Base-by-base conservation (phyloP, 139 green algal species). In the Coelastrella sp. region DNA sequence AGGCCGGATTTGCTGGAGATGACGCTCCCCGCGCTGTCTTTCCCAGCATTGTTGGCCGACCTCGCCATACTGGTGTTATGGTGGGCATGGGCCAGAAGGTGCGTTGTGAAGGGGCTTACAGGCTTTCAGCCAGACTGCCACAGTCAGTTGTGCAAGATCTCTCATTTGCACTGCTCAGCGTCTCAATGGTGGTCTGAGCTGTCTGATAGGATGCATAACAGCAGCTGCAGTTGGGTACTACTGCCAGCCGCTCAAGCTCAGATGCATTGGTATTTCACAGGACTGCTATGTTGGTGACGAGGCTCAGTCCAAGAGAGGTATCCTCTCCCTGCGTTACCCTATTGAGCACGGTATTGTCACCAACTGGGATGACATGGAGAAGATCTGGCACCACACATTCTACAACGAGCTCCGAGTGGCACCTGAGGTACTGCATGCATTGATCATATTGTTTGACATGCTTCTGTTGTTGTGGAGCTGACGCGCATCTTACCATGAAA, bases 281-380 rank as follows among this genome's bases (percentile, higher is more conserved):
- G 98, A 99, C 89, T 96, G 95, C 0, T 99, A 99, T 90, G 97
- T 99, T 10, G 98, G 98, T 24, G 98, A 99, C 79, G 98, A 99
- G 95, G 98, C 98, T 0, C 97, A 99, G 93, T 97, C 96, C 72
- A 99, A 99, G 96, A 91, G 98, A 19, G 98, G 98, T 89, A 99
- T 99, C 87, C 95, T 99, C 8, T 97, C 97, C 7, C 93, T 99
- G 83, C 98, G 98, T 92, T 99, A 99, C 93, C 98, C 98, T 58
- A 99, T 99, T 87, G 97, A 98, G 93, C 97, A 99, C 92, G 97
- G 97, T 74, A 98, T 99, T 58, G 98, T 99, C 25, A 99, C 95
- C 74, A 99, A 99, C 96, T 99, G 98, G 98, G 98, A 99, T 84
- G 98, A 99, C 94, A 99, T 99, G 98, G 98, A 99, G 96, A 99